Conservation (phyloP, 805 yeast genomes). For the Cyberlindnera xishuangbannaensis region DNA sequence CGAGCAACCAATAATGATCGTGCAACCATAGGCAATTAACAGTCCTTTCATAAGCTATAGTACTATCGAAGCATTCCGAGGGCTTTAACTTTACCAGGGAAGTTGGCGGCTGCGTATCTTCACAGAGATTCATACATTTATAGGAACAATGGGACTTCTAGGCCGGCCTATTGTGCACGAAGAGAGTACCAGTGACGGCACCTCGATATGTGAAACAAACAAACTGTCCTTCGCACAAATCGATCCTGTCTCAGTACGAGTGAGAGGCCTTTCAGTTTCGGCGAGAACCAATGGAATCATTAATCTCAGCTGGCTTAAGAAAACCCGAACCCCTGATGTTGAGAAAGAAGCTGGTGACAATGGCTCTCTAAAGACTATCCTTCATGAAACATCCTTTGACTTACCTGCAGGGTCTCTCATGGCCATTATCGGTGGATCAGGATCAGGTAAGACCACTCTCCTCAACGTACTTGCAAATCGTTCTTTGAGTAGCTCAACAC, state of each 20-base stretch:
- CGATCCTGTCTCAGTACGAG: constrained; percentile 13
- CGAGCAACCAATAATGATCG: too few relatives aligned
- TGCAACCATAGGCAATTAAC: too few relatives aligned
- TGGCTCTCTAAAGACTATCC: constrained; percentile 6
- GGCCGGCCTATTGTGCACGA: too few relatives aligned
- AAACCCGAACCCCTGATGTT: constrained; percentile 1
- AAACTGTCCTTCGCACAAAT: constrained; percentile 15
- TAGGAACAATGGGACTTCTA: too few relatives aligned
- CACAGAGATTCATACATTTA: too few relatives aligned
- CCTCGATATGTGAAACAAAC: too few relatives aligned
- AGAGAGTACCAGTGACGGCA: too few relatives aligned
- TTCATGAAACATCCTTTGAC: constrained; percentile 46
- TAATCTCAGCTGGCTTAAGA: neutral
- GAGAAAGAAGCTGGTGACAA: constrained; percentile 5
- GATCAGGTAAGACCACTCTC: constrained; percentile 81
- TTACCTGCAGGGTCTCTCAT: constrained; percentile 60
- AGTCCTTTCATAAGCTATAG: too few relatives aligned
- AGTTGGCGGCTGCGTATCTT: too few relatives aligned
- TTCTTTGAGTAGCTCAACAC: constrained; percentile 30
- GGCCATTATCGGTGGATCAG: constrained; percentile 88
- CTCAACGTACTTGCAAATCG: constrained; percentile 61
- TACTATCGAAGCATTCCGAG: too few relatives aligned
- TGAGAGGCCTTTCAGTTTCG: constrained; percentile 13
- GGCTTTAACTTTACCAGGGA: too few relatives aligned
- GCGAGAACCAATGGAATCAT: constrained; percentile 2